These are phyloP conservation scores for Haplographium delicatum DNA, from an alignment of 495 filamentous ascomycete species.

Conservation along the genomic window DNA sequence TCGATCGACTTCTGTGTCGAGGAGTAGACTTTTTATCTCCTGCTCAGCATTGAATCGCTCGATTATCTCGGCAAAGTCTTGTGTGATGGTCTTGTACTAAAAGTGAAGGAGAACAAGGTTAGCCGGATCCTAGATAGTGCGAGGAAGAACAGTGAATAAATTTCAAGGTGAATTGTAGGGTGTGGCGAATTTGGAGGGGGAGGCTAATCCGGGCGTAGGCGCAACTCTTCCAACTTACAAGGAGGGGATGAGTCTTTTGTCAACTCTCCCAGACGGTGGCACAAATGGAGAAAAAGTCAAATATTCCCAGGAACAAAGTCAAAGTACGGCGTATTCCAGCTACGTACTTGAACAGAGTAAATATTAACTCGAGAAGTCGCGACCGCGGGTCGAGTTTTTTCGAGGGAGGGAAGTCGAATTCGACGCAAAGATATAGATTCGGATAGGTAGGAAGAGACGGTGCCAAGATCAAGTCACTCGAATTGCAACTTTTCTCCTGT, in stretches of 20 bases:
- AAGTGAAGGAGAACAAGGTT: conserved; percentile 8
- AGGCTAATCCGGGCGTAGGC: neutral
- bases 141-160: neutral
- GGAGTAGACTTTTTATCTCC: conserved; percentile 12
- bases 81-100: conserved; percentile 2
- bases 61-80: neutral
- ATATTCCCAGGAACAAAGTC: conserved; percentile 15
- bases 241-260: neutral
- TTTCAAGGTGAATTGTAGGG: neutral
- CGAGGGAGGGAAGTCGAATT: neutral
- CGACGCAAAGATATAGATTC: neutral
- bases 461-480: conserved; percentile 21
- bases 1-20: conserved; percentile 7
- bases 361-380: conserved; percentile 3
- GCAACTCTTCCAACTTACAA: conserved; percentile 20
- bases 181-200: conserved; percentile 1
- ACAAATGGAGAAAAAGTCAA: conserved; percentile 2
- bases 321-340: conserved; percentile 26
- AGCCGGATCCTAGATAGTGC: neutral
- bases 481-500: conserved; percentile 16
- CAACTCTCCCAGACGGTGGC: too few relatives aligned
- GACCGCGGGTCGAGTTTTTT: neutral
- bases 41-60: conserved; percentile 15
- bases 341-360: conserved; percentile 16
- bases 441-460: conserved; percentile 10